Evolutionary conservation across 78 protist species (phyloP), one percentile per base, ranked within the genome.

Genomic region (Dictyostelium brefeldianum): DNA sequence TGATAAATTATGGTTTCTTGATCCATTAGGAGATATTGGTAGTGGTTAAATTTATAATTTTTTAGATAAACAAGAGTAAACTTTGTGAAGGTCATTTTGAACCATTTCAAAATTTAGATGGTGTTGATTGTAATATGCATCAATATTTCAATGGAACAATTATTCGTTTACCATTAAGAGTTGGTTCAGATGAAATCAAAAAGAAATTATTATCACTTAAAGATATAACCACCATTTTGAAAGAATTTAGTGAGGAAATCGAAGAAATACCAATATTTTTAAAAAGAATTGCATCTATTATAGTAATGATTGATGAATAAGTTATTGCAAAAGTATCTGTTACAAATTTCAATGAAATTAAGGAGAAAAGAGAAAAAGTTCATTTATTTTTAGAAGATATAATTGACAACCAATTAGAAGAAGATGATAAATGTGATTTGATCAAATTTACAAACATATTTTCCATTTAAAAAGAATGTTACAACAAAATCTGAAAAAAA

Each of bases 121-220:
- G 53, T 8, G n/a, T 74, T 36, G 80, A 79, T 5, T 84, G 82
- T 57, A 56, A 71, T 14, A 75, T 65, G 73, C 11, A 0, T 0
- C 3, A 3, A 3, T 48, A 4, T 10, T 74, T 74, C n/a, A 46
- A 53, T 27, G 91, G 91, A 27, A 84, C 91, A 0, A 84, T 84
- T 0, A 84, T 84, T 4, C 59, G 91, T 56, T 27, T 84, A 15
- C 67, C 89, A 25, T 29, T 81, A 2, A 57, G 89, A 62, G 2
- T 31, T 3, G 1, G 2, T 14, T 0, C 73, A 29, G 41, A 50
- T 57, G 36, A 27, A 36, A 79, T 79, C 29, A 78, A 78, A 51
- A n/a, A 51, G 6, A 43, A n/a, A 8, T 18, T 62, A 10, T 14
- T 36, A 20, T 15, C 71, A 3, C 31, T 79, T 6, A 50, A 53